These are phyloP conservation scores for Colletotrichum phormii DNA, from an alignment of 2,329 filamentous ascomycete species.

Conservation along the genomic window DNA sequence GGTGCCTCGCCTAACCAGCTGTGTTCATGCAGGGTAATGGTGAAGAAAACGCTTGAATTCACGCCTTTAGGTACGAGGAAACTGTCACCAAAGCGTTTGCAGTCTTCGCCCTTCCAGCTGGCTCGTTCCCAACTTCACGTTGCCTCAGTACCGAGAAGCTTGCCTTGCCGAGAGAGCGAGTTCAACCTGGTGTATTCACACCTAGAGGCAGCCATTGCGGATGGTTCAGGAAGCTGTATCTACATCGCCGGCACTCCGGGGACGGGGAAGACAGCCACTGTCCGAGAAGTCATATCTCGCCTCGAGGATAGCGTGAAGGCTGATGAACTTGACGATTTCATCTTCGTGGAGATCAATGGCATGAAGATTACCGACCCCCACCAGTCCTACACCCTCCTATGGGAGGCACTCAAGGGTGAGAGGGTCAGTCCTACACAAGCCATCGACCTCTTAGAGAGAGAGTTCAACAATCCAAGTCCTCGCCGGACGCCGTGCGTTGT, in stretches of 20 bases:
- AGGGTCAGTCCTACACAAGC: conserved; percentile 93
- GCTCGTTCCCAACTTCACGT: conserved; percentile 92
- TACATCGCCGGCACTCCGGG: conserved; percentile 99
- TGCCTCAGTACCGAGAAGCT: conserved; percentile 87
- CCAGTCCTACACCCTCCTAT: conserved; percentile 93
- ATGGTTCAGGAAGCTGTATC: conserved; percentile 94
- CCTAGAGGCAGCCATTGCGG: conserved; percentile 92
- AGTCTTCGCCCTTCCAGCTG: conserved; percentile 90
- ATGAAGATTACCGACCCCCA: conserved; percentile 99
- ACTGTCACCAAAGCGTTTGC: conserved; percentile 79
- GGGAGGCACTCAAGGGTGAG: conserved; percentile 95
- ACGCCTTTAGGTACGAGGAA: conserved; percentile 92
- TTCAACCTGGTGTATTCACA: conserved; percentile 94
- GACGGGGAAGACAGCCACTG: conserved; percentile 97
- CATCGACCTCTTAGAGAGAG: conserved; percentile 87
- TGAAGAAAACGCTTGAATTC: conserved; percentile 93
- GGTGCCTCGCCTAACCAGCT: neutral
- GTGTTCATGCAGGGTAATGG: conserved; percentile 61
- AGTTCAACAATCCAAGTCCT: conserved; percentile 92
- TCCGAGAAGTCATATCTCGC: conserved; percentile 91
- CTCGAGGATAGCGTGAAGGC: conserved; percentile 88
- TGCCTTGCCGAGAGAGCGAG: conserved; percentile 92
- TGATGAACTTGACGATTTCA: conserved; percentile 97
- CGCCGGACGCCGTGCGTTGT: conserved; percentile 95
- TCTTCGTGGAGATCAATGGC: conserved; percentile 99